These are phyloP conservation scores for Senecio squalidus DNA, from an alignment of 140 eudicot genomes.

Conservation along the genomic window DNA sequence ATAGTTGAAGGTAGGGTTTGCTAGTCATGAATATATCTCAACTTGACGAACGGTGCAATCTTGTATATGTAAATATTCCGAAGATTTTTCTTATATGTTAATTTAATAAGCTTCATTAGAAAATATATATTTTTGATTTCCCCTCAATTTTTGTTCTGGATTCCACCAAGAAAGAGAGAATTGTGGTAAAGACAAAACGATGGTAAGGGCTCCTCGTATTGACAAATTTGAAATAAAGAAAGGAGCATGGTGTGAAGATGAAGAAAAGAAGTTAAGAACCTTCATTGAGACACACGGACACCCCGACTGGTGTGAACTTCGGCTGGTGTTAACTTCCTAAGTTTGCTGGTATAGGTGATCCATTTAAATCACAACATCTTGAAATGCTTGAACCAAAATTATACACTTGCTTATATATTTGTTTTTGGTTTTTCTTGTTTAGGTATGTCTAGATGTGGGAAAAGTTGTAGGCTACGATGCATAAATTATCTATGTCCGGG, in stretches of 20 bases:
- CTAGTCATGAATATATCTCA: too few species aligned
- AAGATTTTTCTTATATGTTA: too few species aligned
- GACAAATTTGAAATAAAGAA: slow-evolving; percentile 35
- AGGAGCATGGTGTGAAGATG: slow-evolving; percentile 50
- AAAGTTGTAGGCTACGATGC: slow-evolving; percentile 53
- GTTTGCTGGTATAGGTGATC: slow-evolving; percentile 5
- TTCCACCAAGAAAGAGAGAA: too few species aligned
- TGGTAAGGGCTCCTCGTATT: slow-evolving; percentile 18
- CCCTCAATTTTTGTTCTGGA: too few species aligned
- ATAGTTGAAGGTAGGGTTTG: too few species aligned
- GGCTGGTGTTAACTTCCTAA: slow-evolving; percentile 39
- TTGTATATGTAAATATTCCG: too few species aligned
- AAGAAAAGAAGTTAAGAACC: slow-evolving; percentile 32
- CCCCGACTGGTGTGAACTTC: slow-evolving; percentile 32
- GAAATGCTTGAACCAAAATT: background rate
- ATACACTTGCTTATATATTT: background rate
- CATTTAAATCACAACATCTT: background rate
- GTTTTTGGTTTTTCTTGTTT: background rate
- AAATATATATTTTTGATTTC: too few species aligned
- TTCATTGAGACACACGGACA: slow-evolving; percentile 31
- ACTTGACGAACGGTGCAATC: too few species aligned
- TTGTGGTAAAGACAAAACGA: slow-evolving; percentile 3
- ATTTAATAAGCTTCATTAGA: too few species aligned
- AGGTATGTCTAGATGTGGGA: slow-evolving; percentile 57
- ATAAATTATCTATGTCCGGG: slow-evolving; percentile 45